Evolutionary conservation across 2,329 filamentous ascomycete genomes (phyloP).

Genomic region (Paracorniculantispora psalliotae): DNA sequence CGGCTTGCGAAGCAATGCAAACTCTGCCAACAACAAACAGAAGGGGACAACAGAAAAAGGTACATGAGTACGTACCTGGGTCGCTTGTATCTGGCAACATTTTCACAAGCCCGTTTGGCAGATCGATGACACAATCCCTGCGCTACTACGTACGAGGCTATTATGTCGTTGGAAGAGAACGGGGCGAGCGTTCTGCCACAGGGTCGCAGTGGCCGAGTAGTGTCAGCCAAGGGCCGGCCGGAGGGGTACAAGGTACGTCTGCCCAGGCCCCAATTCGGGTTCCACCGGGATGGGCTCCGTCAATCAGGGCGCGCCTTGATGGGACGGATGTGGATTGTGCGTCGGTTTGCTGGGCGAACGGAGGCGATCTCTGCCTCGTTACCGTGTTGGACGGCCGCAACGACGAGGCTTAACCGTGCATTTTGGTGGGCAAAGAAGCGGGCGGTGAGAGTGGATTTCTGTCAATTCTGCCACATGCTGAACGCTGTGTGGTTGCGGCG

Average conservation of each 20-base stretch:
- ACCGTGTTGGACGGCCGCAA: neutral
- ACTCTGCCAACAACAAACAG: slow-evolving; percentile 13
- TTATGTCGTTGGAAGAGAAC: slow-evolving; percentile 12
- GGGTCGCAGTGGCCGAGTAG: slow-evolving; percentile 7
- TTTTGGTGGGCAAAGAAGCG: slow-evolving; percentile 5
- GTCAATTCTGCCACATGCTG: neutral
- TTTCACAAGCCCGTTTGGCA: slow-evolving; percentile 13
- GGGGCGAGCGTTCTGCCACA: slow-evolving; percentile 11
- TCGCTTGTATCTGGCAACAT: slow-evolving; percentile 11
- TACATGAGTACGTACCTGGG: slow-evolving; percentile 14
- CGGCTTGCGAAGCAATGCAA: slow-evolving; percentile 7
- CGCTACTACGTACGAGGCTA: slow-evolving; percentile 13
- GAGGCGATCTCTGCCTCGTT: too few relatives aligned
- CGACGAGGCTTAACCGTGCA: neutral
- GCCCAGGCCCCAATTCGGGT: slow-evolving; percentile 12
- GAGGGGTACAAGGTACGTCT: slow-evolving; percentile 1
- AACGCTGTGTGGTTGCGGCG: neutral
- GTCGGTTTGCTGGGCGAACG: neutral
- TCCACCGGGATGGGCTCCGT: slow-evolving; percentile 11
- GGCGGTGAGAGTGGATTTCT: slow-evolving; percentile 11
- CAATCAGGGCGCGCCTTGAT: slow-evolving; percentile 12
- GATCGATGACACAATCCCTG: slow-evolving; percentile 15
- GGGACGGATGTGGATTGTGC: neutral
- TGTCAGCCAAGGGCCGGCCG: neutral
- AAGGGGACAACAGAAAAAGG: neutral